Base-by-base conservation (phyloP, 768 basidiomycete genomes). In the Mycena epipterygia region DNA sequence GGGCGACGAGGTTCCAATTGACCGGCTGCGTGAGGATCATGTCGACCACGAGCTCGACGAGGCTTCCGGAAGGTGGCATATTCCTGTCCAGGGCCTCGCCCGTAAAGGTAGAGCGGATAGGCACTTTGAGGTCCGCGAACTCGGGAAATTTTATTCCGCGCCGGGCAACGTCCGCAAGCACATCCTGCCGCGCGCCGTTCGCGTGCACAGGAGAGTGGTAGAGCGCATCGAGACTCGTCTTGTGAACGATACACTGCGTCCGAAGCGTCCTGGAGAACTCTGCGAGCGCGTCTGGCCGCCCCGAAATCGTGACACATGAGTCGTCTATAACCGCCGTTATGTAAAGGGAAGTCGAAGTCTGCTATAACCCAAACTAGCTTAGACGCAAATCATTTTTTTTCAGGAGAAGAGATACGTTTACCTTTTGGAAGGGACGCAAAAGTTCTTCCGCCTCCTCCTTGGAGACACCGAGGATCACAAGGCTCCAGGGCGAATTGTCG, bases 271-370 rank as follows among this genome's bases (percentile, higher is more conserved):
- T 71, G 9, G 83, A 79, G 75, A 91, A 90, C 29, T 76, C 75
- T 9, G 79, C 75, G 33, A 92, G 78, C 52, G 84, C 60, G 68
- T 88, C 85, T 3, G 90, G 90, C 56, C 81, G 84, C 27, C 90
- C 91, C 3, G 90, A 91, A 56, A 91, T 79, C 14, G 90, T 90
- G 62, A 89, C 79, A 63, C 83, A 86, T 14, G 72, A 78, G 60
- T 84, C 80, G 67, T 86, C 85, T 56, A 88, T 80, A 66, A 89
- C 79, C 12, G 89, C 87, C 0, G 89, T 90, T 51, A 91, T 78
- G 74, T 78, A 82, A 74, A 91, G 77, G 19, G 76, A 49, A 25
- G 41, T 33, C 30, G 49, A 53, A 56, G 63, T 44, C 21, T 37
- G 41, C 41, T 42, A 19, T 16, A 16, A 51, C 12, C n/a, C 23